Conservation (phyloP, 805 yeast genomes). For the Isabelozyma gotoi region DNA sequence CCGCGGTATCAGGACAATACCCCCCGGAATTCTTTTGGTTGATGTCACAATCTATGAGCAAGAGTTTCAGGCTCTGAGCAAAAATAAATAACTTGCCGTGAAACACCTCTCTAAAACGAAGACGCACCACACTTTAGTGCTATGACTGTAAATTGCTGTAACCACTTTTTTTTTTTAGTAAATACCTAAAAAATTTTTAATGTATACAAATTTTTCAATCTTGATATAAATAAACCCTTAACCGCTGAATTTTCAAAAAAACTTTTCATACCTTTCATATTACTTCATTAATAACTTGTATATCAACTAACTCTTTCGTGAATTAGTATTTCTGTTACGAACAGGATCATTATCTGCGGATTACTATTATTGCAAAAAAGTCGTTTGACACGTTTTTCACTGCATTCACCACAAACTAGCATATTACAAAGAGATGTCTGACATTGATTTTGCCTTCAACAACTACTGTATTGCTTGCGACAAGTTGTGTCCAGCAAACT, state of each 20-base stretch:
- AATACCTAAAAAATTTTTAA: background rate
- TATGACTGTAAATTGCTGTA: conserved; percentile 5
- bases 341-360: background rate
- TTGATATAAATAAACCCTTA: conserved; percentile 5
- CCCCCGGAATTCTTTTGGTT: no score
- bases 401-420: conserved; percentile 1
- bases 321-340: conserved; percentile 1
- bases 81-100: background rate
- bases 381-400: conserved; percentile 3
- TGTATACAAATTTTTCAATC: background rate
- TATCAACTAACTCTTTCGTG: background rate
- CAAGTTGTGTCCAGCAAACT: conserved; percentile 22
- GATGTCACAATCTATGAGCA: no score
- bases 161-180: conserved; percentile 3
- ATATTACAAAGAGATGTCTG: conserved; percentile 30
- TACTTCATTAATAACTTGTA: background rate
- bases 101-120: background rate
- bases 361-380: background rate
- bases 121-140: conserved; percentile 4
- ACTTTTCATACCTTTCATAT: background rate
- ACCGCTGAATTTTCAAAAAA: conserved; percentile 3
- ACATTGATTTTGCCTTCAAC: conserved; percentile 25
- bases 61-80: background rate
- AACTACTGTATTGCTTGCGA: conserved; percentile 39
- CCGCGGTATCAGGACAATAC: background rate